These are phyloP conservation scores for Odontarrhena argentea DNA, from an alignment of 345 rosid species.

Conservation along the genomic window DNA sequence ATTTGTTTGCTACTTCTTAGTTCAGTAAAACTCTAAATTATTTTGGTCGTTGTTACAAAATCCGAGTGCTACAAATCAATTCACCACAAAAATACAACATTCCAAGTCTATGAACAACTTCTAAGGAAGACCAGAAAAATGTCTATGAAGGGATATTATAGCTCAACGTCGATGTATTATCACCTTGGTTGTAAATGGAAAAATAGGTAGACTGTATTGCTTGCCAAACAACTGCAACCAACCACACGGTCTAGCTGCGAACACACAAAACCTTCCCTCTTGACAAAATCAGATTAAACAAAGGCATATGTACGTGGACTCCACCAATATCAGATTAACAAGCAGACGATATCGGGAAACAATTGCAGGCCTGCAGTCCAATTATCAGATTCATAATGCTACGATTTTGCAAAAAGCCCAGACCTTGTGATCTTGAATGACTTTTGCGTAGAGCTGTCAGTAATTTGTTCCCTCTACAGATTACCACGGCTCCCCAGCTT, in stretches of 20 bases:
- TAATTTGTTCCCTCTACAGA: constrained; percentile 21
- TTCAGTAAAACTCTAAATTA: constrained; percentile 6
- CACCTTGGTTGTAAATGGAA: neutral
- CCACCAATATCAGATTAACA: constrained; percentile 7
- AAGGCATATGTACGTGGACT: constrained; percentile 24
- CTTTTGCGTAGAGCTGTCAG: constrained; percentile 1
- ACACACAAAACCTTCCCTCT: neutral
- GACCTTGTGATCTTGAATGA: constrained; percentile 26
- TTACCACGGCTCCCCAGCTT: constrained; percentile 5
- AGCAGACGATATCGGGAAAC: neutral
- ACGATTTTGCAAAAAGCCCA: constrained; percentile 16
- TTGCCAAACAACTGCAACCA: neutral
- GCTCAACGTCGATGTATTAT: neutral
- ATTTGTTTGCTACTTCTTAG: constrained; percentile 29
- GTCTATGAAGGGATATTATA: constrained; percentile 10
- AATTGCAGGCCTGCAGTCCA: neutral
- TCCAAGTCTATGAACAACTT: neutral
- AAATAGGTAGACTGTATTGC: neutral
- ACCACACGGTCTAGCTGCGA: neutral
- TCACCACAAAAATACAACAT: constrained; percentile 7
- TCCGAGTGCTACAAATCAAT: constrained; percentile 16
- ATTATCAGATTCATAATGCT: constrained; percentile 4
- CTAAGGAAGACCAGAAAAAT: neutral
- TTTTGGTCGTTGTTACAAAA: constrained; percentile 21
- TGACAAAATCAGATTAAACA: constrained; percentile 1